Evolutionary conservation across 1,284 basidiomycete species (phyloP).

Genomic region (Irpex lacteus): DNA sequence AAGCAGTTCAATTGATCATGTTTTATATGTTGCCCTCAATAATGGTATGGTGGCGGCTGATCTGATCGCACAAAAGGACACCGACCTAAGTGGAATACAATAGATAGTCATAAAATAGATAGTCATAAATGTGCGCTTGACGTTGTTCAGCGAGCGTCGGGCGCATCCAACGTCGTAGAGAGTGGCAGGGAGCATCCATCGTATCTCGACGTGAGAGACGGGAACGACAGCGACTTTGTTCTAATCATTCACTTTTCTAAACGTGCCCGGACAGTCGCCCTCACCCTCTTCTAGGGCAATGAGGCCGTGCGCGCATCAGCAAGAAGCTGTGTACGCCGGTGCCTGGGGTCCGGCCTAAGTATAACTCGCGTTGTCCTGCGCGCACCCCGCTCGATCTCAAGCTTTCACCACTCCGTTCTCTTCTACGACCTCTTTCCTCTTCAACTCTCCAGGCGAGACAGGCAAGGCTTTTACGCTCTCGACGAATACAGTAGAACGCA

Average conservation of each 20-base stretch:
- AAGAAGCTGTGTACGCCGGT: slow-evolving; percentile 1
- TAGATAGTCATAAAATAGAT: too few species aligned
- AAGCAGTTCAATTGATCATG: neutral
- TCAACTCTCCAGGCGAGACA: slow-evolving; percentile 14
- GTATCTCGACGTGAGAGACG: neutral
- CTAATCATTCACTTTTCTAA: neutral
- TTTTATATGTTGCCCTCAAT: neutral
- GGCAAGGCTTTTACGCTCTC: slow-evolving; percentile 14
- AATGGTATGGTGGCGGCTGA: neutral
- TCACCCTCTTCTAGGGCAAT: neutral
- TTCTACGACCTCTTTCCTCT: slow-evolving; percentile 4
- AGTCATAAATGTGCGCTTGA: neutral
- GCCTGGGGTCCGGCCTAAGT: slow-evolving; percentile 7
- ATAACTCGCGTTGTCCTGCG: slow-evolving; percentile 5
- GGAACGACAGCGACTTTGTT: neutral
- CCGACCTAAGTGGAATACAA: too few species aligned
- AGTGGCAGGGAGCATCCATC: neutral
- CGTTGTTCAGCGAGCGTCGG: neutral
- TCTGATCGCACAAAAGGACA: neutral
- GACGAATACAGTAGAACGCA: slow-evolving; percentile 2
- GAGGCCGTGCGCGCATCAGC: neutral
- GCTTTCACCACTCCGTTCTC: slow-evolving; percentile 3
- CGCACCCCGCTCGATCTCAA: neutral
- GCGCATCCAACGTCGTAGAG: too few species aligned
- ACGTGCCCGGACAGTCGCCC: neutral